Evolutionary conservation across 1,284 basidiomycete species (phyloP), one percentile per base, ranked within the genome.

Genomic region (Blastosporella zonata): DNA sequence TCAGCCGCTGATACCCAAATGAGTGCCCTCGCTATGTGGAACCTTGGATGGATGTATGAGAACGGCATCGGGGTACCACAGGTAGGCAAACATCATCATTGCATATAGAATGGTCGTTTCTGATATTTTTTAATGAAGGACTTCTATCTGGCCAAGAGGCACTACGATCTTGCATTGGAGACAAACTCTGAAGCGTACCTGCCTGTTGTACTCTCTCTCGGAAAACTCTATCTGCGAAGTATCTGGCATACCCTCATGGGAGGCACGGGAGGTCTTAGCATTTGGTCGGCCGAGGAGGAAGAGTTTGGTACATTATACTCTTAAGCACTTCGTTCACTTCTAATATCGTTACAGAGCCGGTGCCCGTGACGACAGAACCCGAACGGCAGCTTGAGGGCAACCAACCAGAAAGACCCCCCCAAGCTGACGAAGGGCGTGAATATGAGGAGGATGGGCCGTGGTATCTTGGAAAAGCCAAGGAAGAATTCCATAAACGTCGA

Each of bases 21-120:
- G 52, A 96, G 92, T 57, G 92, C 95, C 0, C 76, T 99, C 57
- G 95, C 96, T 2, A 93, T 96, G 84, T 99, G 95, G 94, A 97
- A 97, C 62, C 70, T 99, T 21, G 97, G 96, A 1, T 97, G 90
- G 90, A 97, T 99, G 93, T 97, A 98, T 66, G 96, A 99, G 71
- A 90, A 93, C 60, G 97, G 97, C 0, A 67, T 90, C 21, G 97
- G 97, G 3, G 92, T 98, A 0, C 82, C 88, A 18, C 84, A 87
- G 74, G 89, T 87, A 52, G 46, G 72, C 64, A 10, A 31, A 17
- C 28, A 33, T 18, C 35, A 17, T 29, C 10, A 20, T 28, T 38
- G 12, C 7, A 25, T 3, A 7, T 13, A 38, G 6, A 20, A 6
- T 39, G n/a, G 20, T 10, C 21, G 43, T 33, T 22, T 38, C 18